phyloP scores from a whole-genome alignment of 495 filamentous ascomycete genomes.

The Neurospora sp. region DNA sequence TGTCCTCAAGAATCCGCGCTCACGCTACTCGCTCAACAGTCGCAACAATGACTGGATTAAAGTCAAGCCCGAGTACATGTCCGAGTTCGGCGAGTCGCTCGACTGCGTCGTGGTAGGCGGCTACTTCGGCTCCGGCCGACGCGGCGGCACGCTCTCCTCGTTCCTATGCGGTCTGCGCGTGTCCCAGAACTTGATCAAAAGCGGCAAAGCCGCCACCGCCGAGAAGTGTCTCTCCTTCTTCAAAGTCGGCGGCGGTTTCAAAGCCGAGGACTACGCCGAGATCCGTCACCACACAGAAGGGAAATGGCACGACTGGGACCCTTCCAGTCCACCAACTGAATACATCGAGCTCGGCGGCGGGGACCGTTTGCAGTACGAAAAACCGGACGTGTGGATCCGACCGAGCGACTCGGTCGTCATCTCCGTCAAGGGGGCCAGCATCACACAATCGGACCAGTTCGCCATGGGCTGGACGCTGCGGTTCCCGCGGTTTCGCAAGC shows the following conservation, averaged over 20 bases:
- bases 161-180: conserved; percentile 82
- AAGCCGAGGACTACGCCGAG: conserved; percentile 70
- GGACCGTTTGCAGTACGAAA: conserved; percentile 57
- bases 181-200: conserved; percentile 52
- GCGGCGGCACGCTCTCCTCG: conserved; percentile 73
- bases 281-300: conserved; percentile 77
- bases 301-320: conserved; percentile 84
- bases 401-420: conserved; percentile 81
- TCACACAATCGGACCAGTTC: conserved; percentile 65
- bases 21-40: conserved; percentile 76
- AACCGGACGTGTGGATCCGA: conserved; percentile 88
- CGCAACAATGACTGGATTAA: conserved; percentile 98
- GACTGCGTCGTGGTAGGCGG: conserved; percentile 86
- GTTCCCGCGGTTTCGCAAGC: conserved; percentile 81
- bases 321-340: conserved; percentile 64
- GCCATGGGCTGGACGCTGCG: conserved; percentile 69
- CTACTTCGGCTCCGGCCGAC: conserved; percentile 79
- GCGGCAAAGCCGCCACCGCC: conserved; percentile 38
- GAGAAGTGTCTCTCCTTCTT: conserved; percentile 86
- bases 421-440: conserved; percentile 81
- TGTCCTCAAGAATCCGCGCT: conserved; percentile 88
- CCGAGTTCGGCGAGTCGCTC: conserved; percentile 86
- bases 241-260: conserved; percentile 92
- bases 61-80: conserved; percentile 98
- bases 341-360: conserved; percentile 78